Conservation (phyloP, 495 filamentous ascomycete species). For the Schizothecium vesticola region DNA sequence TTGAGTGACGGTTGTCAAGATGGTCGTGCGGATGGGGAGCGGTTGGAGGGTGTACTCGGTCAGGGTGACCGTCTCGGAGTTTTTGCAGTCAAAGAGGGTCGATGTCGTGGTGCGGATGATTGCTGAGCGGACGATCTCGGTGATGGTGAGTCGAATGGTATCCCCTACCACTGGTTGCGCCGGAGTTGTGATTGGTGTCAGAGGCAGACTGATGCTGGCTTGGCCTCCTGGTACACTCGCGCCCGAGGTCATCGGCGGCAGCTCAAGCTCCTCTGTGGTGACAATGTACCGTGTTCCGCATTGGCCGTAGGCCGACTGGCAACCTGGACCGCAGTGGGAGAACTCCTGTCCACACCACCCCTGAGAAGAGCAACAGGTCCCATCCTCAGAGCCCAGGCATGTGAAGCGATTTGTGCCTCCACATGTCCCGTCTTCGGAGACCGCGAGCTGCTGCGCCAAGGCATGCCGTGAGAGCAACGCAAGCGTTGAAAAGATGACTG, state of each 20-base stretch:
- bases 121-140: conserved; percentile 8
- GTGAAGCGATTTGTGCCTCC: conserved; percentile 8
- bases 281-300: conserved; percentile 15
- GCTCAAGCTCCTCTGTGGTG: not conserved
- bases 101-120: conserved; percentile 4
- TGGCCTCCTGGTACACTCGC: not conserved
- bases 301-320: conserved; percentile 28
- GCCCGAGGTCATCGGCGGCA: not conserved
- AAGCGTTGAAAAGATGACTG: conserved; percentile 3
- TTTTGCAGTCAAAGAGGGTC: not conserved
- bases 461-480: not conserved
- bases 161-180: not conserved
- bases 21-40: conserved; percentile 12
- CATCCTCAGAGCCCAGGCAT: conserved; percentile 14
- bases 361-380: conserved; percentile 28
- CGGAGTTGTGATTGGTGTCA: not conserved
- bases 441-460: conserved; percentile 12
- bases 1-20: conserved; percentile 6
- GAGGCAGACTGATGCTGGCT: not conserved
- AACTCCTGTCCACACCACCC: conserved; percentile 28
- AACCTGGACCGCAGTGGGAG: conserved; percentile 34
- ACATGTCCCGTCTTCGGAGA: conserved; percentile 16
- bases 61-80: conserved; percentile 4
- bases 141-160: conserved; percentile 1
- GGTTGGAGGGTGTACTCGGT: conserved; percentile 10